These are phyloP conservation scores for Fraxinus sp. DNA, from an alignment of 305 asterid genomes.

Conservation along the genomic window DNA sequence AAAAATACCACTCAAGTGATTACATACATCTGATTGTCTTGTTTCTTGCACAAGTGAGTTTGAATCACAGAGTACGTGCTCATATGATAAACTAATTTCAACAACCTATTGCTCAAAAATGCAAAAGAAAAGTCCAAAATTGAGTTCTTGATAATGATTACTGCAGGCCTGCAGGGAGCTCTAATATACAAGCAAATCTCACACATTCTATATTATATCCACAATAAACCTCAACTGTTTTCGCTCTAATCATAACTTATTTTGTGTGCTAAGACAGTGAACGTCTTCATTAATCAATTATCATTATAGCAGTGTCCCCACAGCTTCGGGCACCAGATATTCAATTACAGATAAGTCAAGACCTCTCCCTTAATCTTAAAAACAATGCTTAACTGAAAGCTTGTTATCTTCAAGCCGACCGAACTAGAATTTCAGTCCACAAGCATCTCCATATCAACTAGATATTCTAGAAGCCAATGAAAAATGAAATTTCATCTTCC, in stretches of 20 bases:
- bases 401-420: background rate
- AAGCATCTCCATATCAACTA: background rate
- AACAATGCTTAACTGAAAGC: background rate
- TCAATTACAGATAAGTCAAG: background rate
- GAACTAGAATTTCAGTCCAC: background rate
- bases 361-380: background rate
- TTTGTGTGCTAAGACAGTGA: background rate
- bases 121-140: background rate
- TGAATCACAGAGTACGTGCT: background rate
- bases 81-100: background rate
- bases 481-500: background rate
- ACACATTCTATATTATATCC: background rate
- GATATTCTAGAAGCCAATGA: background rate
- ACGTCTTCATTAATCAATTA: background rate
- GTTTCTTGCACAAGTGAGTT: background rate
- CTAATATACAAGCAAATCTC: background rate
- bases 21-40: background rate
- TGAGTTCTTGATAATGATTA: background rate
- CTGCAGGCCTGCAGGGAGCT: background rate
- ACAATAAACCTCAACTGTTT: background rate
- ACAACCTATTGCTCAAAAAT: background rate
- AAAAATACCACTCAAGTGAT: background rate
- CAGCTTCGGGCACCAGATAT: background rate
- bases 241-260: background rate
- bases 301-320: background rate